Evolutionary conservation across 75 land plant genomes (phyloP), one percentile per base, ranked within the genome.

Genomic region (Gnetum montanum): DNA sequence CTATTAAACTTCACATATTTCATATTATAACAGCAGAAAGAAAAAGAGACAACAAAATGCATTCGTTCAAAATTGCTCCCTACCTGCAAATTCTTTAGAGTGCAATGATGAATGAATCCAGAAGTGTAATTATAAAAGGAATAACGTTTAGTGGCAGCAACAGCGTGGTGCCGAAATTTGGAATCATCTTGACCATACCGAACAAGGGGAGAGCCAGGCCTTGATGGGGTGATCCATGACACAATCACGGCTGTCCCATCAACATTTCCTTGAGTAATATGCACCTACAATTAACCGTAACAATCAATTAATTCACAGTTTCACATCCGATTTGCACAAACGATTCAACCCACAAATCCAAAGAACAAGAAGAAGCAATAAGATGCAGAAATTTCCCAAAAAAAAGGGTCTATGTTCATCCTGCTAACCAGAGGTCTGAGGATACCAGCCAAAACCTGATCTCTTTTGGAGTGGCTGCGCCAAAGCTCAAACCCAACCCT

Each of bases 121-220:
- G 78, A 73, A 5, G 77, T 76, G 54, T 76, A 76, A 48, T 73
- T 76, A 49, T 66, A 73, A 46, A 46, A 76, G 41, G 19, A 46
- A 54, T 76, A 76, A 1, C 43, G 40, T 4, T 56, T 60, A 26
- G 61, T 46, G 27, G n/a, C 16, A 16, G 66, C 79, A 20, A 57
- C 25, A 19, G 65, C 60, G 31, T n/a, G 37, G 25, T 58, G 24
- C 4, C 37, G 19, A 40, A 66, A 43, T 6, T 61, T 54, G 11
- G 63, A 48, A 31, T 57, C 24, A 16, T 30, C 27, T 16, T 25
- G 38, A 13, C 79, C 79, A 58, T 61, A 76, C n/a, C 34, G 26
- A 2, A 76, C 71, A 34, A 37, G 22, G 6, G 37, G 61, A 10
- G 57, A 30, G 45, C 72, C 72, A 33, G 62, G 49, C 31, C 53